Evolutionary conservation across 495 filamentous ascomycete species (phyloP), one percentile per base, ranked within the genome.

Genomic region (Alectoria sarmentosa): DNA sequence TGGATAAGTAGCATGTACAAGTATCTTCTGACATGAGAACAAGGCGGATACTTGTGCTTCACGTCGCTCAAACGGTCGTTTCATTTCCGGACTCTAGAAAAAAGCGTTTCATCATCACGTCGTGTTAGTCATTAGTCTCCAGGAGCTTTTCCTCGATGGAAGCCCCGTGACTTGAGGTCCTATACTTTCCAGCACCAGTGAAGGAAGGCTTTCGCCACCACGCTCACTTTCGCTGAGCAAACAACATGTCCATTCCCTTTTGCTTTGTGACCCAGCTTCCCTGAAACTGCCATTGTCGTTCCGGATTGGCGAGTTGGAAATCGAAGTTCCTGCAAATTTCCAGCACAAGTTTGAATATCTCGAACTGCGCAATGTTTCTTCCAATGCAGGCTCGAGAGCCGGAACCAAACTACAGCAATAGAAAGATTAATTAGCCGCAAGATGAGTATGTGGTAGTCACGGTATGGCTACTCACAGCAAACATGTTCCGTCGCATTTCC

Each of bases 401-500:
- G 4, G 61, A 48, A 19, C 61, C 61, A 57, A 63, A 63, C 42
- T 63, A 39, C 21, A 21, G 10, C 37, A 21, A 41, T 37, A n/a
- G 39, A 14, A 41, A 9, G 10, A 32, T 21, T 6, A 14, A 23
- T 63, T 14, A 46, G 60, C 37, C 14, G 21, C 6, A 1, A 36
- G 14, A 46, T 34, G 15, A 36, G 13, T 32, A 26, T 28, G 60
- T 37, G 61, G 1, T 55, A 5, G 23, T 38, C 4, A 63, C 10
- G 48, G 37, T 13, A 19, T 6, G 23, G 13, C 34, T 44, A 34
- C 39, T 60, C 37, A 63, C 46, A 13, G 52, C 30, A 23, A 87
- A 76, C 77, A 88, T 80, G 36, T 69, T 76, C 13, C 81, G 81
- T 65, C 82, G 80, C 80, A 86, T 87, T 49, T 77, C 74, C 68